Evolutionary conservation across 192 early-diverging fungal genomes (phyloP), one percentile per base, ranked within the genome.

Genomic region (Phlyctochytrium planicorne): DNA sequence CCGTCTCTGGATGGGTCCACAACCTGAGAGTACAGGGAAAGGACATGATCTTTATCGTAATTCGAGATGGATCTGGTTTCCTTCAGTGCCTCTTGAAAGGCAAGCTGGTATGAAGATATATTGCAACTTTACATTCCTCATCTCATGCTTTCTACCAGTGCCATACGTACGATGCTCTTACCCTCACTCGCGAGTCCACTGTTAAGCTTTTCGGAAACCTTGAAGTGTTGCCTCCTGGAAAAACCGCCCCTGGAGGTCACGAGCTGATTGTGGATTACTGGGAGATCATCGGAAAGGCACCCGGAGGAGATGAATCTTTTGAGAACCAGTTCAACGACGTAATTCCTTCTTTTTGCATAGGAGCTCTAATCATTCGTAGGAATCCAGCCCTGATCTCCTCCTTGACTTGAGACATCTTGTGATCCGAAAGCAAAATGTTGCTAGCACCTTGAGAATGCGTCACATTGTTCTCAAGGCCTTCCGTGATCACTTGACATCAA

Each of bases 351-450:
- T 6, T 33, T 40, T 6, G 10, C 20, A 34, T 60, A 24, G 3
- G 17, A 74, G 40, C 25, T 4, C n/a, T 36, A 25, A 31, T 61
- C 34, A n/a, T n/a, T 36, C 12, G 2, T 37, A 83, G 68, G 93
- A 95, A 68, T 87, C 95, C 33, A 91, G 93, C 74, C 94, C 94
- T 27, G 91, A 88, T 30, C 76, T 94, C 62, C 80, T 94, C 53
- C 83, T 89, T 62, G 92, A 98, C 77, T 90, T 94, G 70, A 92
- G 97, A n/a, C 97, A 99, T 75, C 80, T 99, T 61, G 94, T 96
- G 29, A 83, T 99, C 75, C 95, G 97, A 73, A 91, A 91, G 53
- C 93, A 98, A 69, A 94, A 84, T 31, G 87, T 91, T 24, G 91
- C 95, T 24, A 80, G 85, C 3, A 89, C 94, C 34, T 82, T 99